Base-by-base conservation (phyloP, 2,329 filamentous ascomycete genomes). In the Pseudogymnoascus sp. region DNA sequence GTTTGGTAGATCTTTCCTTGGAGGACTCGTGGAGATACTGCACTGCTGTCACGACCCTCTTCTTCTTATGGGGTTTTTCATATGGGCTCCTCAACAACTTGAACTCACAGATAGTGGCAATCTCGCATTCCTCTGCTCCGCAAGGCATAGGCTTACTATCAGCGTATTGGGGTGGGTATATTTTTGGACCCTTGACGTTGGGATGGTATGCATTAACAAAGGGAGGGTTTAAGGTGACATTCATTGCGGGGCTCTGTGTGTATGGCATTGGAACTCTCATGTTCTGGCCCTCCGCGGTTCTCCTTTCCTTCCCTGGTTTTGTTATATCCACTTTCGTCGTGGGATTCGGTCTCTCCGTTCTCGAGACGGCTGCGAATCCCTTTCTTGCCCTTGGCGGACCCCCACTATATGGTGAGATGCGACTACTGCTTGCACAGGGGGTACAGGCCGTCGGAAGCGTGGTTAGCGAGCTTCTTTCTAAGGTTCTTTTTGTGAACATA, bases 11-110 rank as follows among this genome's bases (percentile, higher is more conserved):
- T n/a, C 83, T 85, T 66, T 85, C 84, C 1, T 79, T 79, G 3
- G 71, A 75, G 4, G 87, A 91, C 64, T 89, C 87, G 0, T 75
- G 89, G 66, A 88, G 85, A 65, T 89, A 90, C 66, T 86, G 89
- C 69, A 81, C 83, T 16, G 80, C 91, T 67, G 90, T 95, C 24
- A 89, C 89, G 1, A 81, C 92, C 4, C 78, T 96, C 0, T 95
- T 96, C 75, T 85, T 96, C 66, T 77, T 95, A 5, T 93, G 91
- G 91, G 92, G 92, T 0, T 88, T 96, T 64, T 91, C 91, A 0
- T 96, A 96, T 69, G 92, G 92, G 0, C 81, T 96, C 2, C 79
- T 96, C 5, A 90, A 93, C 71, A 89, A 88, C 0, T 82, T 96
- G 37, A 96, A 96, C 72, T 83, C 82, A 22, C 87, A 85, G 24